Evolutionary conservation across 2,329 filamentous ascomycete species (phyloP).

Genomic region (Claviceps sp.): DNA sequence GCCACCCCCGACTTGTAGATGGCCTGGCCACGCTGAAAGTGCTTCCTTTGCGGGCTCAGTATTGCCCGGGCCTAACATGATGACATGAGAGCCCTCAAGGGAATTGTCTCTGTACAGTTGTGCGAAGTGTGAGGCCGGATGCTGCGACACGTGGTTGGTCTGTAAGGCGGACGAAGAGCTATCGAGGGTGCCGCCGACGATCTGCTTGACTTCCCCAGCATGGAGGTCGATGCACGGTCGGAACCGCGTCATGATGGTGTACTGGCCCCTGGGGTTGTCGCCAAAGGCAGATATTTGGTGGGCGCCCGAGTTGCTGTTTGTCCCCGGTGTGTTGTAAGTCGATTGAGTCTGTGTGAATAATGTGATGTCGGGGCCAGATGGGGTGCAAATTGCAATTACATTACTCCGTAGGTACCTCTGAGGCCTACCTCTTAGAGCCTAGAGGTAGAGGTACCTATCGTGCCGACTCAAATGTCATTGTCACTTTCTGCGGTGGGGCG

Average conservation of each 20-base stretch:
- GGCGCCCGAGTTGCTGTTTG: neutral
- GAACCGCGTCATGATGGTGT: slow-evolving; percentile 70
- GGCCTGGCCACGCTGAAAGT: slow-evolving; percentile 61
- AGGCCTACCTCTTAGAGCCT: too few relatives aligned
- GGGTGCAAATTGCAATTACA: too few relatives aligned
- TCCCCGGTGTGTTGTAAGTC: neutral
- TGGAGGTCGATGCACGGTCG: slow-evolving; percentile 95
- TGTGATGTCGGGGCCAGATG: too few relatives aligned
- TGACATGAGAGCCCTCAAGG: slow-evolving; percentile 76
- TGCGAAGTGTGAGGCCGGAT: slow-evolving; percentile 72
- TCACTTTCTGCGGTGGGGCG: too few relatives aligned
- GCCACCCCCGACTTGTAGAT: slow-evolving; percentile 85
- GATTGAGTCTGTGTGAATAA: too few relatives aligned
- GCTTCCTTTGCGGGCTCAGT: slow-evolving; percentile 67
- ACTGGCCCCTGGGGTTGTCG: neutral
- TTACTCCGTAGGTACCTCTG: too few relatives aligned
- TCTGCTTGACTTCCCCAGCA: slow-evolving; percentile 95
- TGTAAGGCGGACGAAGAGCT: slow-evolving; percentile 52
- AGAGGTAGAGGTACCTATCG: too few relatives aligned
- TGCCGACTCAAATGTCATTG: too few relatives aligned
- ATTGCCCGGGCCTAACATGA: slow-evolving; percentile 89
- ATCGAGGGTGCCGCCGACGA: slow-evolving; percentile 86
- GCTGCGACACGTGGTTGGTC: slow-evolving; percentile 84
- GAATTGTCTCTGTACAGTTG: slow-evolving; percentile 63
- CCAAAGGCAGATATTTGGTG: neutral